Conservation (phyloP, 768 basidiomycete genomes). For the Cystofilobasidium macerans region DNA sequence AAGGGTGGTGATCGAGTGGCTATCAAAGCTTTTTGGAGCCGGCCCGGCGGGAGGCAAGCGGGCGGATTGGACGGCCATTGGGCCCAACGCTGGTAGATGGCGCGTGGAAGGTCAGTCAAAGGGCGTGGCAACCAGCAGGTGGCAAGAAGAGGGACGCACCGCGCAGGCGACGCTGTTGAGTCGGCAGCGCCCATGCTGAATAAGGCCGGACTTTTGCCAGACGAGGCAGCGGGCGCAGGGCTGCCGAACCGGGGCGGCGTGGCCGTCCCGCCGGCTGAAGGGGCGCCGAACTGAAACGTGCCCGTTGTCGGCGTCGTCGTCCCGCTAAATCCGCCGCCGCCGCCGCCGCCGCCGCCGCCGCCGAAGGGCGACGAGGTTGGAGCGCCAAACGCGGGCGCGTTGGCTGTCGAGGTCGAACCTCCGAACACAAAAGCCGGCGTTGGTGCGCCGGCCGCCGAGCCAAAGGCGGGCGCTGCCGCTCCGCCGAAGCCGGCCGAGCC, state of each 20-base stretch:
- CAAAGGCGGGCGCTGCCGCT: neutral
- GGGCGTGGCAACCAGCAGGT: neutral
- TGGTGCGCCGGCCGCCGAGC: neutral
- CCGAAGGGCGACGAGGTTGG: neutral
- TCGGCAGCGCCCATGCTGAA: constrained; percentile 2
- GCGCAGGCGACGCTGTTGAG: neutral
- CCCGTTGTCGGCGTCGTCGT: neutral
- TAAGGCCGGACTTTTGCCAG: neutral
- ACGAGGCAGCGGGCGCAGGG: neutral
- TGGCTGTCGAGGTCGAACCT: neutral
- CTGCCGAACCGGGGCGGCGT: neutral
- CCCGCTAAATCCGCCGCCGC: neutral
- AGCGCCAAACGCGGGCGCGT: neutral
- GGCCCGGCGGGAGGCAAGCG: neutral
- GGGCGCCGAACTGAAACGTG: neutral
- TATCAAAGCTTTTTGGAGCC: neutral
- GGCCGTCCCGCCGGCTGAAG: neutral
- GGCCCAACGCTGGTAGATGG: neutral
- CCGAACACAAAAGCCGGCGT: neutral
- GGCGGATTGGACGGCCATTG: neutral
- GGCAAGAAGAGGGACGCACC: neutral
- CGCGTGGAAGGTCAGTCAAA: neutral
- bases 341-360: neutral
- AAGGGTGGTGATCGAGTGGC: too few species aligned
- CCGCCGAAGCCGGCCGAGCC: neutral